Base-by-base conservation (phyloP, 2,329 filamentous ascomycete genomes). In the Aspergillus udagawae region DNA sequence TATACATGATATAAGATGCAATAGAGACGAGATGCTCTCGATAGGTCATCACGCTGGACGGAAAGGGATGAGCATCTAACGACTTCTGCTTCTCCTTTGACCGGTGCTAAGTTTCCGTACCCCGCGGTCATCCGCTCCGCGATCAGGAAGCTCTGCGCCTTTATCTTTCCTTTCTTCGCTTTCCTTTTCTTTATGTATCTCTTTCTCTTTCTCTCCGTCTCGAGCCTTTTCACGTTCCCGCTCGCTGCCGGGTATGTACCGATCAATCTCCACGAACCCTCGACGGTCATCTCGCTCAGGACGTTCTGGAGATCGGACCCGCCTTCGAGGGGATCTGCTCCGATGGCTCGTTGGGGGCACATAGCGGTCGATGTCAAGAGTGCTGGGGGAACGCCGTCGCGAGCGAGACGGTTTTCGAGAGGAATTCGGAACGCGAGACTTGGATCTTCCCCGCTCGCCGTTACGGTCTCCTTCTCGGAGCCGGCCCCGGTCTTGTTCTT, bases 301-400 rank as follows among this genome's bases (percentile, higher is more conserved):
- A 7, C 70, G 66, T 9, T 75, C 75, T 20, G 71, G 68, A 7
- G 73, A 74, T 23, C 74, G 68, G 3, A 70, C 62, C 29, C 75
- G 70, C 25, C 75, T 72, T 51, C 75, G 70, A 17, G 75, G 75
- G 25, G 75, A 76, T 35, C 73, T 69, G 59, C 75, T 77, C 41
- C 75, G 70, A 44, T 69, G 69, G 56, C 74, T 76, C 8, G 72
- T 76, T 12, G 70, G 55, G 7, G 75, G 75, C 2, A 77, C 73
- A 56, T 77, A 77, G n/a, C 75, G 73, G 60, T 77, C 75, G 56
- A 77, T 77, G 55, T 77, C 75, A 32, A 73, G 67, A 53, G 68
- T 61, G 52, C 66, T 68, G 17, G 68, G 71, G 2, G 71, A 70
- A 32, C 63, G 64, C 25, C 69, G 65, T 42, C 67, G 70, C 44